Evolutionary conservation across 805 yeast species (phyloP), one percentile per base, ranked within the genome.

Genomic region (Phaffomyces thermotolerans): DNA sequence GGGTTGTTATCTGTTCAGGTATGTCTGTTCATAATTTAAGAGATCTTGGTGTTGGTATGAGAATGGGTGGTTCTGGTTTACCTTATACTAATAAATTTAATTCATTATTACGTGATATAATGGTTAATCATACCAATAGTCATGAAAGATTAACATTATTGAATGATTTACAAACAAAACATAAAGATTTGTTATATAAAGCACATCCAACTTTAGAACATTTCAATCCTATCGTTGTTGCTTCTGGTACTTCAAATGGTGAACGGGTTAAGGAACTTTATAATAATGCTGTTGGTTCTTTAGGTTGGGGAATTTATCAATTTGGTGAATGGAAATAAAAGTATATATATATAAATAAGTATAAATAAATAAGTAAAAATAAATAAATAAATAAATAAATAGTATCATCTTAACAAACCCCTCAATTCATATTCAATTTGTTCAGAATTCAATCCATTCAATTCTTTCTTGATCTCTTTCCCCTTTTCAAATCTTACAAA

Each of bases 151-250:
- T 75, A 34, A 52, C 54, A 1, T 56, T 56, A 20, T 63, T 81
- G 12, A 59, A 70, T 25, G 52, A 58, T 5, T 51, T 79, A 39
- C 53, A 66, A 38, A 42, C 45, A 9, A 15, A 34, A 14, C 51
- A 59, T 6, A 47, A 56, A 2, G 52, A 65, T 5, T 58, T 77
- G 14, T 57, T 79, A 32, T 65, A 60, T 33, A 53, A 60, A 30
- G 82, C 91, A 0, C 95, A 85, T 60, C 95, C 95, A 9, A 79
- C 90, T 0, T 64, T 79, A 40, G 95, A 85, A 50, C 95, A 85
- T 61, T 76, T 85, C 47, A 61, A 77, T 51, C 91, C 91, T 2
- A 52, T 80, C 8, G 75, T 78, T 32, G 86, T 78, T 36, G 78
- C 79, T 3, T 78, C 81, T 25, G 75, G 81, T 29, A 71, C 78